Base-by-base conservation (phyloP, 495 filamentous ascomycete species). In the Aeminium ludgeri region DNA sequence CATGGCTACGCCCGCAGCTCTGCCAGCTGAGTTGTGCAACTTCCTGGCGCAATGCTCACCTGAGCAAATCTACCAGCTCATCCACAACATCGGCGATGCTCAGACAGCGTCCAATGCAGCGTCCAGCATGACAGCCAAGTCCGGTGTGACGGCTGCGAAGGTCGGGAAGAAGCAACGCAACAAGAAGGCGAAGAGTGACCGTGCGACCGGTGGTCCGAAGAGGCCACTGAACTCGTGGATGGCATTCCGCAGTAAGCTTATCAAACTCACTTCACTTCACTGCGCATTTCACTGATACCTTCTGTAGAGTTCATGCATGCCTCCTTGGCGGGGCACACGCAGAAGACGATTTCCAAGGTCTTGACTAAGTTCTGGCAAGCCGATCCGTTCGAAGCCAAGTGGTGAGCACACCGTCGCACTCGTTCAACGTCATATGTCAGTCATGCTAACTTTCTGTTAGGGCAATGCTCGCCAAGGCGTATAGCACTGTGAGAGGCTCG, bases 391-490 rank as follows among this genome's bases (percentile, higher is more conserved):
- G 12, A 40, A 28, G 35, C 42, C 10, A 3, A 25, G 23, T 25
- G 23, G 23, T n/a, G 23, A 3, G 4, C 23, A 25, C 23, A 25
- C 4, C 23, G 23, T 4, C 8, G 23, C 23, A n/a, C n/a, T n/a
- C n/a, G n/a, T n/a, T n/a, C n/a, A n/a, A n/a, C n/a, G n/a, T n/a
- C n/a, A n/a, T n/a, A n/a, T n/a, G n/a, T n/a, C n/a, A n/a, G n/a
- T n/a, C n/a, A n/a, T n/a, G n/a, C n/a, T n/a, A n/a, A n/a, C n/a
- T n/a, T n/a, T n/a, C n/a, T n/a, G 28, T 30, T 19, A 38, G 38
- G 44, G 25, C 38, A n/a, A 35, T 41, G 15, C 37, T 46, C 23
- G 44, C 44, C 38, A 41, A 46, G 20, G 44, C 44, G 16, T 46
- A 41, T 38, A 41, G 44, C 38, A 27, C 41, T 30, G 16, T 35